Base-by-base conservation (phyloP, 2,329 filamentous ascomycete species). In the Thermochaetoides dissita region DNA sequence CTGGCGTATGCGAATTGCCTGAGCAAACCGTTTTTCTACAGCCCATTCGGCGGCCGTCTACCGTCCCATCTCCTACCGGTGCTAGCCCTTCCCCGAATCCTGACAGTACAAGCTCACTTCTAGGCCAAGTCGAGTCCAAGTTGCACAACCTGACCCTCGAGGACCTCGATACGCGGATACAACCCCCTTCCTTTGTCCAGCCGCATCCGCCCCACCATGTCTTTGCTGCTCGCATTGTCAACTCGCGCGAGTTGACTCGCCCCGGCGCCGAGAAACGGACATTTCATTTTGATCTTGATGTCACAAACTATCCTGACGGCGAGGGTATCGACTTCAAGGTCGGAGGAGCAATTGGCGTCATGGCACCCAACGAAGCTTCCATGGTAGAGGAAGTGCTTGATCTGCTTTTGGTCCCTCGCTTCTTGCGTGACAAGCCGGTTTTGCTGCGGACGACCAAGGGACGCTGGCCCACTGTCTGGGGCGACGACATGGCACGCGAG, bases 391-490 rank as follows among this genome's bases (percentile, higher is more conserved):
- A 91, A 48, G 68, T 96, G 34, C 75, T 98, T 51, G 79, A 95
- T 55, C 67, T 81, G 24, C 76, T 98, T 11, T 72, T 84, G 53
- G 72, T 96, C 17, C 88, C 88, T 3, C 81, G 77, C 33, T 84
- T 81, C 56, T 70, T 91, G 46, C 81, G 91, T 30, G 84, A 94
- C 63, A 91, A 85, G 68, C 81, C 82, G 10, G 73, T 94, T 11
- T 67, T 82, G 11, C 65, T 96, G 52, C 79, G 79, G 59, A 96
- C 91, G 0, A 76, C 72, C 32, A 75, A 71, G 46, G 89, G 89
- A 31, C 75, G 91, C 39, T 98, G 89, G 89, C 91, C 91, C 4
- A 98, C 91, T 0, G 93, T 98, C 39, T 98, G 91, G 91, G 91
- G 89, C 35, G 85, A 94, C 2, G 89, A 96, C 12, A 65, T 84